Conservation (phyloP, 1,284 basidiomycete genomes). For the Tilletia indica region DNA sequence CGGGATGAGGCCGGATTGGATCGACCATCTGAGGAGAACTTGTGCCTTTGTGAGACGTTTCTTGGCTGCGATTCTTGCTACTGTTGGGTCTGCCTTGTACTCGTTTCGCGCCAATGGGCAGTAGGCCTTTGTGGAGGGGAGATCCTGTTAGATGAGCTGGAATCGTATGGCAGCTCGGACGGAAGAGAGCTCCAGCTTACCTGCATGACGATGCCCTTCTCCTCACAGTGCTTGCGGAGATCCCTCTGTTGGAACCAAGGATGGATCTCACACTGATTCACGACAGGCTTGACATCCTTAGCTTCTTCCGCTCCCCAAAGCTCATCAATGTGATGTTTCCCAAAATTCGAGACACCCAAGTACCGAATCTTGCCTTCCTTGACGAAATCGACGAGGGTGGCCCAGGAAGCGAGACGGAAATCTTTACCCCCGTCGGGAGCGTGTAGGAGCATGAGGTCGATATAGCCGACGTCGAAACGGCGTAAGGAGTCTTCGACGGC, state of each 20-base stretch:
- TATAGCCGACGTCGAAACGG: background rate
- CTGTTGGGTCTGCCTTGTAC: too few species aligned
- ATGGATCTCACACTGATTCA: background rate
- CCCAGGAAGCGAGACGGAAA: background rate
- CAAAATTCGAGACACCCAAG: background rate
- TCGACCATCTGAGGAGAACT: background rate
- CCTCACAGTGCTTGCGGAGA: conserved; percentile 5
- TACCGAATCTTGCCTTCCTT: conserved; percentile 3
- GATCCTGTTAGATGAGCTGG: too few species aligned
- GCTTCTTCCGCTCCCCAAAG: background rate
- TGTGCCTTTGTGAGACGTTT: background rate
- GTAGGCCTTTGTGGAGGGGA: too few species aligned
- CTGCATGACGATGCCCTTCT: background rate
- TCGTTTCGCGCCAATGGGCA: too few species aligned
- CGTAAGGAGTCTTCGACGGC: background rate
- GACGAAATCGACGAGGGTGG: background rate
- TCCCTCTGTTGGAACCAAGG: conserved; percentile 5
- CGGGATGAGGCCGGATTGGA: background rate
- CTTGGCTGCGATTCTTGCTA: too few species aligned
- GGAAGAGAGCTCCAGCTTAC: background rate
- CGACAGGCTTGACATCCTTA: background rate
- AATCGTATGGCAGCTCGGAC: too few species aligned
- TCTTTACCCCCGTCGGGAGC: background rate
- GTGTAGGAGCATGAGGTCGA: conserved; percentile 1
- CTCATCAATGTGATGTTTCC: background rate